A percentile compares a stretch with the other conserved stretches of the same genome.
These are phyloP conservation scores for Grifola frondosa DNA, from an alignment of 1,284 basidiomycete species.

Conservation along the genomic window DNA sequence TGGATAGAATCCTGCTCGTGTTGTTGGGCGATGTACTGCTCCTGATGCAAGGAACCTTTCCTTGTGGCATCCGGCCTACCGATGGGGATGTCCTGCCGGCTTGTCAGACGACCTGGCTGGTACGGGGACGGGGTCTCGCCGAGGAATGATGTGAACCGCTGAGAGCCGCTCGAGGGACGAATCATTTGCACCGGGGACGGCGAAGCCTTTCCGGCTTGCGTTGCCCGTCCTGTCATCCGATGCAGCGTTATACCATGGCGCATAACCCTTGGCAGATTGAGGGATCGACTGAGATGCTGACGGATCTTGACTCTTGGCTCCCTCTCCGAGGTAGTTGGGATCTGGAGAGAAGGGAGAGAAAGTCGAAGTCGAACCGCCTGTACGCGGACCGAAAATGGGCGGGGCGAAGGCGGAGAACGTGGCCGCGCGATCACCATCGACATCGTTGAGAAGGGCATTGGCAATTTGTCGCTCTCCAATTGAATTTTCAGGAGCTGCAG, in stretches of 20 bases:
- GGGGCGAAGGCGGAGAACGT: slow-evolving; percentile 24
- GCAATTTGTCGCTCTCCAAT: slow-evolving; percentile 20
- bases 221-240: slow-evolving; percentile 27
- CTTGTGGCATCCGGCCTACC: slow-evolving; percentile 33
- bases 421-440: slow-evolving; percentile 24
- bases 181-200: slow-evolving; percentile 37
- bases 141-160: slow-evolving; percentile 44
- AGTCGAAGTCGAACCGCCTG: slow-evolving; percentile 14
- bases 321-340: slow-evolving; percentile 32
- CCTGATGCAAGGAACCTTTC: slow-evolving; percentile 35
- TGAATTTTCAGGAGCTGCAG: slow-evolving; percentile 16
- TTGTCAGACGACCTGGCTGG: slow-evolving; percentile 39
- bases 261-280: slow-evolving; percentile 44
- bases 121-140: slow-evolving; percentile 33
- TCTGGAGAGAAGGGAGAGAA: slow-evolving; percentile 45
- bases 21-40: slow-evolving; percentile 36
- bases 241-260: slow-evolving; percentile 43
- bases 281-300: slow-evolving; percentile 30
- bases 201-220: slow-evolving; percentile 40
- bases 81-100: slow-evolving; percentile 46
- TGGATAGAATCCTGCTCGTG: slow-evolving; percentile 55
- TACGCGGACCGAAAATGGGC: slow-evolving; percentile 20
- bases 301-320: slow-evolving; percentile 23
- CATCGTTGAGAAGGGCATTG: slow-evolving; percentile 24
- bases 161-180: slow-evolving; percentile 43